phyloP scores from a whole-genome alignment of 805 yeast genomes.

The Cyberlindnera meyerae region DNA sequence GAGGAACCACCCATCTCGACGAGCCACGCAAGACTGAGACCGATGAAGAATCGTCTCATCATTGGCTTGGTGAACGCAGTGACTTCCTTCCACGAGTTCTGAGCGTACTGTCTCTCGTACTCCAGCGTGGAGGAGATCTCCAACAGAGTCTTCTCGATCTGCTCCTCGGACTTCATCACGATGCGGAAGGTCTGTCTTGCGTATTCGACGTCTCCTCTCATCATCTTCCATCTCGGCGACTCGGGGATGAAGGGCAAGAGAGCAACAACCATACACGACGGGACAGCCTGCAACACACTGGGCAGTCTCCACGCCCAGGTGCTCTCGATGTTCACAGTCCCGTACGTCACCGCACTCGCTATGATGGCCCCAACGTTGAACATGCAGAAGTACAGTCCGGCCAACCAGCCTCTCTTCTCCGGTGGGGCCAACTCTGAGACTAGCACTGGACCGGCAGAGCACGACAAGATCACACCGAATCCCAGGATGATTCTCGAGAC shows the following conservation, averaged over 20 bases:
- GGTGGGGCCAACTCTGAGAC: slow-evolving; percentile 10
- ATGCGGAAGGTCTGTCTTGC: slow-evolving; percentile 11
- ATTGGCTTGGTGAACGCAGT: slow-evolving; percentile 9
- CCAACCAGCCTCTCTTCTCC: slow-evolving; percentile 6
- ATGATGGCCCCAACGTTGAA: slow-evolving; percentile 29
- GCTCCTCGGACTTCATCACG: slow-evolving; percentile 3
- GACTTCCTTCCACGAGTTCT: slow-evolving; percentile 7
- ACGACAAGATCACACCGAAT: slow-evolving; percentile 5
- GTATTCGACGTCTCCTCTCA: slow-evolving; percentile 9
- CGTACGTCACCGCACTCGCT: slow-evolving; percentile 27
- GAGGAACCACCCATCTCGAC: slow-evolving; percentile 15
- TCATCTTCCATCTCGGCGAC: slow-evolving; percentile 13
- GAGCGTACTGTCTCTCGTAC: slow-evolving; percentile 2
- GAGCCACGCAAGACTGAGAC: slow-evolving; percentile 8
- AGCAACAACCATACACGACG: slow-evolving; percentile 15
- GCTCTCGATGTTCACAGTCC: slow-evolving; percentile 21
- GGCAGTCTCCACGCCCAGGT: slow-evolving; percentile 32
- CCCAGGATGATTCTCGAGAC: slow-evolving; percentile 10
- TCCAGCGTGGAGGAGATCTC: slow-evolving; percentile 1
- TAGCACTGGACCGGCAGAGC: slow-evolving; percentile 10
- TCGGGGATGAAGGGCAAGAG: slow-evolving; percentile 18
- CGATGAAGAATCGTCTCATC: slow-evolving; percentile 8
- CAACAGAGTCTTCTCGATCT: slow-evolving; percentile 1
- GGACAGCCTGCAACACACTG: slow-evolving; percentile 23
- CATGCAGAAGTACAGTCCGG: slow-evolving; percentile 26